Evolutionary conservation across 495 filamentous ascomycete genomes (phyloP), one percentile per base, ranked within the genome.

Genomic region (Lepraria neglecta): DNA sequence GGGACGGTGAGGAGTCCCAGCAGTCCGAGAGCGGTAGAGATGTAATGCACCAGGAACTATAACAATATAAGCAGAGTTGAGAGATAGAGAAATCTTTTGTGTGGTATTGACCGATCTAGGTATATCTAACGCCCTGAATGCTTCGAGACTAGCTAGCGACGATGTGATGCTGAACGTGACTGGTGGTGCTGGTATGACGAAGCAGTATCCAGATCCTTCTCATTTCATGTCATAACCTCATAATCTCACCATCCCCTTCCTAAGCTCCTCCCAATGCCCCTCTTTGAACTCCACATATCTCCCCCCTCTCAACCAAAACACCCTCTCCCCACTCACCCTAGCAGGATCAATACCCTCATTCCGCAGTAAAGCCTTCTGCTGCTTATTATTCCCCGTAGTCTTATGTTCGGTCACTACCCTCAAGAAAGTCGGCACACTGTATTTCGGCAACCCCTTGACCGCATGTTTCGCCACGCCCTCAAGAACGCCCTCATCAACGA

Each of bases 301-400:
- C 21, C 79, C 80, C 0, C 76, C 78, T 70, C 75, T 77, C 44
- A 88, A 71, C 86, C 86, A 90, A 71, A 80, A 95, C 42, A 95
- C n/a, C 56, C 76, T 74, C 60, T 92, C 89, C 58, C 4, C 59
- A 10, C 68, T 55, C 0, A 84, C 78, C 46, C 80, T 80, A 5
- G 64, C 68, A 0, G 85, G 86, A 66, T 92, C 81, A 3, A 94
- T 89, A 0, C 91, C 92, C 62, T 92, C 78, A 1, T 71, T 73
- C n/a, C 88, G 76, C 60, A 97, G 70, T 0, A 74, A 70, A 65
- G 85, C 80, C 71, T 82, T 97, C 70, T 91, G 85, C 69, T 94
- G 88, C 75, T 96, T 96, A 64, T 90, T 88, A 63, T 89, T 96
- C 0, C 91, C 90, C 10, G 91, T 96, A 0, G 79, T 74, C 58